phyloP scores from a whole-genome alignment of 148 eudicot genomes.

The Chenopodium suecicum region DNA sequence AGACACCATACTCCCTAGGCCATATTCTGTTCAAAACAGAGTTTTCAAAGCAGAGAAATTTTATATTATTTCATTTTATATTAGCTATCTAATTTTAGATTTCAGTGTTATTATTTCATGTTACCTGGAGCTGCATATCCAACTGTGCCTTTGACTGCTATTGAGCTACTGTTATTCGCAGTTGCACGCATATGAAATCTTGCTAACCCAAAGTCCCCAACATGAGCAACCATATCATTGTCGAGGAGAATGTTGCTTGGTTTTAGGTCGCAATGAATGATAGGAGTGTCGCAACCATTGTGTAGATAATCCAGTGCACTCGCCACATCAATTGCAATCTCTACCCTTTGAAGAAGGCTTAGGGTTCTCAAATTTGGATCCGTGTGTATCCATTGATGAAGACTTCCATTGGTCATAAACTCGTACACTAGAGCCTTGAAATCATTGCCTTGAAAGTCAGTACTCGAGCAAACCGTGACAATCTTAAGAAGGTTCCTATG shows the following conservation, averaged over 20 bases:
- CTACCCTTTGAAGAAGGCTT: slow-evolving; percentile 25
- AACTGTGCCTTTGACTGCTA: slow-evolving; percentile 23
- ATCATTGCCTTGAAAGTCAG: slow-evolving; percentile 23
- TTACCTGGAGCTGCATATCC: slow-evolving; percentile 36
- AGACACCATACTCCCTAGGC: not conserved
- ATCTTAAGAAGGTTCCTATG: slow-evolving; percentile 32
- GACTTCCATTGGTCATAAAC: slow-evolving; percentile 32
- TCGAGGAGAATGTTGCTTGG: slow-evolving; percentile 30
- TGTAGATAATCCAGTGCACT: slow-evolving; percentile 28
- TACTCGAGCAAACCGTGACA: slow-evolving; percentile 34
- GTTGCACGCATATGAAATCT: slow-evolving; percentile 6
- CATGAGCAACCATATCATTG: slow-evolving; percentile 14
- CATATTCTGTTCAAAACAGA: slow-evolving; percentile 4
- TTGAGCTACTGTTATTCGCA: slow-evolving; percentile 17
- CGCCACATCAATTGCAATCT: slow-evolving; percentile 29
- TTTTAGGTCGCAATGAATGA: slow-evolving; percentile 33
- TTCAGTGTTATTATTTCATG: not conserved
- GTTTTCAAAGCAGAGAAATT: not conserved
- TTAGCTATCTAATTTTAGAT: no score
- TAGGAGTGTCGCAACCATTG: slow-evolving; percentile 20
- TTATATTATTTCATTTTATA: no score
- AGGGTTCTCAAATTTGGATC: not conserved
- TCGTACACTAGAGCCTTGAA: slow-evolving; percentile 36
- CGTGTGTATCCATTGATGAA: slow-evolving; percentile 27
- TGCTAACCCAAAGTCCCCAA: slow-evolving; percentile 32